Evolutionary conservation across 1,139 yeast genomes (phyloP).

Genomic region (Blastobotrys apis): DNA sequence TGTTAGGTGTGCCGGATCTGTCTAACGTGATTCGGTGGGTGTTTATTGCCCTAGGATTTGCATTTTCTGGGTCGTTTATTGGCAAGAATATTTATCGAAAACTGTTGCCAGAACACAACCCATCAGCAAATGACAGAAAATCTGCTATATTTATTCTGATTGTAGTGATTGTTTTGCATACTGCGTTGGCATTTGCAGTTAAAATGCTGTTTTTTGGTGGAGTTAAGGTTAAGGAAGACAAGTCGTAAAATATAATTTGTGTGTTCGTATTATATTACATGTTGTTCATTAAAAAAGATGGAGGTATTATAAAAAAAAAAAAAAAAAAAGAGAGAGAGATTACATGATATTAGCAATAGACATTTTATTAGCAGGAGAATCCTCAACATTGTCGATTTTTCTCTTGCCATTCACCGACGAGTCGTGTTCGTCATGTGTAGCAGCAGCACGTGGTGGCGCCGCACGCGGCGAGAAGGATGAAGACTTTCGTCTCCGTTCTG

Average conservation of each 20-base stretch:
- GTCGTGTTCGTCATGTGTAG: neutral
- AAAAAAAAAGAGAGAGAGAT: slow-evolving; percentile 16
- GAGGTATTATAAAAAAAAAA: slow-evolving; percentile 12
- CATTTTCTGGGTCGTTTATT: slow-evolving; percentile 37
- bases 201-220: slow-evolving; percentile 36
- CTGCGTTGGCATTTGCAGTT: slow-evolving; percentile 38
- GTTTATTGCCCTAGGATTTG: slow-evolving; percentile 36
- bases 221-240: slow-evolving; percentile 16
- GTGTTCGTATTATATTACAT: neutral
- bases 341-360: slow-evolving; percentile 28
- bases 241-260: neutral
- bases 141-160: slow-evolving; percentile 33
- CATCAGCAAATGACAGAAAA: slow-evolving; percentile 28
- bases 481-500: too few species aligned
- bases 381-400: too few species aligned
- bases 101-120: slow-evolving; percentile 19
- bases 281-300: neutral
- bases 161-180: slow-evolving; percentile 35
- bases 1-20: slow-evolving; percentile 34
- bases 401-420: too few species aligned
- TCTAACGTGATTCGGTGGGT: slow-evolving; percentile 39
- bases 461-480: too few species aligned
- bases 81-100: slow-evolving; percentile 33
- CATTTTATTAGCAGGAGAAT: slow-evolving; percentile 18
- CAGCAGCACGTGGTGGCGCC: neutral